Base-by-base conservation (phyloP, 225 moss, liverwort and hornwort genomes). In the Pseudisothecium myosuroides region DNA sequence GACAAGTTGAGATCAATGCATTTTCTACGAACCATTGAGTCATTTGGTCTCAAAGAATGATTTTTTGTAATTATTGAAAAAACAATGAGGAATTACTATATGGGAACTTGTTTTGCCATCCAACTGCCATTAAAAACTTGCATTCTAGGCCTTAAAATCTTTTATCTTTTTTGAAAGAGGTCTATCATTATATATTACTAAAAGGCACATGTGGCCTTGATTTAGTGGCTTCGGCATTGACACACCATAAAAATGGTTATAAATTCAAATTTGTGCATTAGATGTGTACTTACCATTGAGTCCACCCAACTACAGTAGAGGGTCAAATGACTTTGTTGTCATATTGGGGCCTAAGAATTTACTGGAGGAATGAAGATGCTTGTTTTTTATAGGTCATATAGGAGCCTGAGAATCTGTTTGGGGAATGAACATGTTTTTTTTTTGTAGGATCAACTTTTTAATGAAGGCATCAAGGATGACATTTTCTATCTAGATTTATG, bases 231-330 rank as follows among this genome's bases (percentile, higher is more conserved):
- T 37, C 12, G 37, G 6, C 4, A 67, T 2, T 12, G 4, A 1
- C 21, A 67, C 0, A 0, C 22, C 1, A 45, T 0, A 29, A 10
- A 29, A 2, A 7, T 73, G 47, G 29, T 24, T 4, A 17, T 29
- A 4, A 18, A 2, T 74, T 29, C 11, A 74, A 29, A 74, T 47
- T 0, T 0, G 1, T 29, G 4, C 4, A 1, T 6, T 74, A 0
- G 1, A 1, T 4, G 17, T 2, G 4, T 26, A 47, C 0, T 74
- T 28, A 47, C 47, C 1, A 49, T 6, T 32, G 0, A 19, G 1
- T 32, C 31, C 20, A 75, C 11, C 12, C 12, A 49, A 75, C 4
- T 11, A 19, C 18, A 32, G 5, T 32, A 12, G 5, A 20, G 7
- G 24, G 7, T 12, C 6, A 49, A 49, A 20, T 49, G 20, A 41